Percentiles rank a stretch among this genome's conserved stretches.
These are phyloP conservation scores for Coemansia sp. DNA, from an alignment of 192 early-diverging fungal genomes.

Conservation along the genomic window DNA sequence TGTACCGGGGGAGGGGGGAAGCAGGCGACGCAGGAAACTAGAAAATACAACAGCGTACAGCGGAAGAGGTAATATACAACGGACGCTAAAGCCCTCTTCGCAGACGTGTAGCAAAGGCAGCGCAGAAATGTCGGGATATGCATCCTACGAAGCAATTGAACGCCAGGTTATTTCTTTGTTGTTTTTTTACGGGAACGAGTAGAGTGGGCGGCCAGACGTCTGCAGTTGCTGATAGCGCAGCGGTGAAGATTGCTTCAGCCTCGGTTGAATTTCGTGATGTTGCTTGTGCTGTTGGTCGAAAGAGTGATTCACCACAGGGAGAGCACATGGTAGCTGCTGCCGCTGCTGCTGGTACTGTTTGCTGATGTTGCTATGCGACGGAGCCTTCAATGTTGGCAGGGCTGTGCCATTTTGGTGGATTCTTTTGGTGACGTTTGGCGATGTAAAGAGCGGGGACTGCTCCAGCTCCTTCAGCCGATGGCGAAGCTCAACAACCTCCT, in stretches of 20 bases:
- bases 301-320: not conserved
- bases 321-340: not conserved
- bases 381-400: not conserved
- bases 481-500: constrained; percentile 40
- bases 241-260: not conserved
- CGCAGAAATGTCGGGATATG: not conserved
- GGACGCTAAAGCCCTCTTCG: not conserved
- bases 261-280: not conserved
- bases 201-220: not conserved
- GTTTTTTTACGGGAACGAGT: not conserved
- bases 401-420: not conserved
- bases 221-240: constrained; percentile 1
- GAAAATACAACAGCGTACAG: constrained; percentile 1
- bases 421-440: not conserved
- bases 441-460: constrained; percentile 45
- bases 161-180: no score
- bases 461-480: constrained; percentile 34
- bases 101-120: no score
- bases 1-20: no score
- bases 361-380: not conserved
- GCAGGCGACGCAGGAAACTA: not conserved
- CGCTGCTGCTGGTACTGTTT: not conserved
- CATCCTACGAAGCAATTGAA: no score
- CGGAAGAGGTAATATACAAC: constrained; percentile 22
- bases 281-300: not conserved